Conservation (phyloP, 129 eudicot species). For the Tagetes patula region DNA sequence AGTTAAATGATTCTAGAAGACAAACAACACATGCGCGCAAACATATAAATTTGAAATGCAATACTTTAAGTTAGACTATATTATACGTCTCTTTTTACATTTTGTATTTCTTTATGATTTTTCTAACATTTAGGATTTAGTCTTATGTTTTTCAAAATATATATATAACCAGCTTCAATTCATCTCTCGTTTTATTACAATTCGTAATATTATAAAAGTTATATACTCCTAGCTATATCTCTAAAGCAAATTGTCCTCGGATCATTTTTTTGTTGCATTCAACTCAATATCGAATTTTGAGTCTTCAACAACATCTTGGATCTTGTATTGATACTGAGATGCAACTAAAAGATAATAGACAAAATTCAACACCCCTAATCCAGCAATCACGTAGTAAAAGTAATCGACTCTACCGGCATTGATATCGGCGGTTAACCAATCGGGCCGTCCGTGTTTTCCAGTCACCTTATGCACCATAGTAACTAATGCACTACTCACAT, state of each 20-base stretch:
- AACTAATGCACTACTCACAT: constrained; percentile 55
- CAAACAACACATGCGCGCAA: constrained; percentile 23
- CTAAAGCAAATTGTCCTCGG: neutral
- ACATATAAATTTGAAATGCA: neutral
- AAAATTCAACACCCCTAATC: constrained; percentile 65
- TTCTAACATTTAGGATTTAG: no score
- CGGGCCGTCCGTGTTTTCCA: constrained; percentile 51
- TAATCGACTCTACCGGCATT: constrained; percentile 67
- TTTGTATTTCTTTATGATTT: neutral
- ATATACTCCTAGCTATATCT: neutral
- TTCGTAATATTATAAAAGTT: neutral
- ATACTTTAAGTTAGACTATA: neutral
- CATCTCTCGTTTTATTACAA: neutral
- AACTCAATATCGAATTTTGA: constrained; percentile 49
- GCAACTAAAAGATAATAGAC: constrained; percentile 61
- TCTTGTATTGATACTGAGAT: constrained; percentile 54
- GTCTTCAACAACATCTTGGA: constrained; percentile 34
- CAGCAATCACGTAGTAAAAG: constrained; percentile 64
- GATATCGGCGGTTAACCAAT: constrained; percentile 73
- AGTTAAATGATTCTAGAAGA: constrained; percentile 6
- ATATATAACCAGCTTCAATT: neutral
- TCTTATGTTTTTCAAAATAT: no score
- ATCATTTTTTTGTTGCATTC: constrained; percentile 29
- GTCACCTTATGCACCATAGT: constrained; percentile 53
- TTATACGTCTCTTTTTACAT: neutral